These are phyloP conservation scores for Phytophthora brassicae DNA, from an alignment of 352 stramenopile species.

Conservation along the genomic window DNA sequence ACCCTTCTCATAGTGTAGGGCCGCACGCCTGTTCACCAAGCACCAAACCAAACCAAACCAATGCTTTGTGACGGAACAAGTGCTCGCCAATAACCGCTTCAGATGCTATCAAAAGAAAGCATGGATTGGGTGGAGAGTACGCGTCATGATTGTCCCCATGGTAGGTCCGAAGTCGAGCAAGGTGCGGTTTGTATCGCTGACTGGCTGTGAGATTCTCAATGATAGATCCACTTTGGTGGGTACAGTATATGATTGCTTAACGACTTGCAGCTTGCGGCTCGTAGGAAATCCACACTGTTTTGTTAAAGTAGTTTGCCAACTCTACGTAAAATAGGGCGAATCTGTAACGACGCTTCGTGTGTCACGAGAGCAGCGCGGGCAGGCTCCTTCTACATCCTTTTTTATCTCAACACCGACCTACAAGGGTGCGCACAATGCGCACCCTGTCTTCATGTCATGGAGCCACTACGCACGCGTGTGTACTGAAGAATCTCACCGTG, in stretches of 20 bases:
- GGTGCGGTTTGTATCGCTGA: slow-evolving; percentile 1
- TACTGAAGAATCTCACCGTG: neutral
- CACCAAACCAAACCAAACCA: slow-evolving; percentile 30
- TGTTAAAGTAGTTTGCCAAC: too few species aligned
- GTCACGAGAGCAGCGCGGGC: neutral
- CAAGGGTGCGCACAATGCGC: too few species aligned
- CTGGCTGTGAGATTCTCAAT: too few species aligned
- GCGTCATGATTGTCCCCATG: too few species aligned
- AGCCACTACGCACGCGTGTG: neutral
- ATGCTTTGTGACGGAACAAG: slow-evolving; percentile 19
- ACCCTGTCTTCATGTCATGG: too few species aligned
- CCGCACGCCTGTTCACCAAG: slow-evolving; percentile 24
- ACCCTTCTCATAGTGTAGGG: slow-evolving; percentile 1
- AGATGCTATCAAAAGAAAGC: neutral
- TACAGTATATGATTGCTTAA: too few species aligned
- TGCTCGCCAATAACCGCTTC: slow-evolving; percentile 7
- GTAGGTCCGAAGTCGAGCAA: too few species aligned
- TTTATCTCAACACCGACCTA: neutral
- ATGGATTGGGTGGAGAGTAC: slow-evolving; percentile 15
- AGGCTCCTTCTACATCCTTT: neutral
- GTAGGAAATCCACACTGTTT: too few species aligned
- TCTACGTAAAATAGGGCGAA: neutral
- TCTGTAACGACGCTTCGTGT: slow-evolving; percentile 10
- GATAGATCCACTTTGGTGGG: neutral
- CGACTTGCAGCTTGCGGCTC: too few species aligned